Percentiles rank a stretch among this genome's conserved stretches.
phyloP scores from a whole-genome alignment of 345 rosid genomes.

The Psidium friedrichsthalianum region DNA sequence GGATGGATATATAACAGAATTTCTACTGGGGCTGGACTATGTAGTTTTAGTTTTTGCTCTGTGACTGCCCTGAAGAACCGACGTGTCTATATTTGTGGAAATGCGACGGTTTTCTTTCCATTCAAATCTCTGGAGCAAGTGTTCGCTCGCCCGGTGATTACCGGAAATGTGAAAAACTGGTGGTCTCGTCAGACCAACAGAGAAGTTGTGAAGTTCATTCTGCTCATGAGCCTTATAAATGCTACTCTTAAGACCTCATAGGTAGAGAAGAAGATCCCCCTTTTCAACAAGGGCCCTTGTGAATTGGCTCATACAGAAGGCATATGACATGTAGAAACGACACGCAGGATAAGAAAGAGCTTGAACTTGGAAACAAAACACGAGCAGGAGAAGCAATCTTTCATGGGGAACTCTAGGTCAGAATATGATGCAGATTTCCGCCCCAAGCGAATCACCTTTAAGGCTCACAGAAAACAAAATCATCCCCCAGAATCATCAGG shows the following conservation, averaged over 20 bases:
- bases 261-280: not conserved
- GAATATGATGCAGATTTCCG: constrained; percentile 1
- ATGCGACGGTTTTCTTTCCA: not conserved
- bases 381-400: not conserved
- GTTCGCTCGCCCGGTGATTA: not conserved
- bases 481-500: constrained; percentile 1
- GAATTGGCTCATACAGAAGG: not conserved
- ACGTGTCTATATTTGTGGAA: too few relatives aligned
- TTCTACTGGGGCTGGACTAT: not conserved
- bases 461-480: constrained; percentile 6
- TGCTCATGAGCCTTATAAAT: not conserved
- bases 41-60: not conserved
- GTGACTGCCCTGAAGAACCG: not conserved
- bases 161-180: not conserved
- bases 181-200: not conserved
- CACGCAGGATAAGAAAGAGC: not conserved
- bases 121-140: not conserved
- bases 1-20: not conserved
- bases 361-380: not conserved
- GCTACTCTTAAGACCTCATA: not conserved
- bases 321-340: not conserved
- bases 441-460: constrained; percentile 10
- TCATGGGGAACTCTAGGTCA: not conserved
- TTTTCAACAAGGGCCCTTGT: not conserved
- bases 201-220: not conserved